Evolutionary conservation across 192 early-diverging fungal species (phyloP), one percentile per base, ranked within the genome.

Genomic region (Lobosporangium transversale): DNA sequence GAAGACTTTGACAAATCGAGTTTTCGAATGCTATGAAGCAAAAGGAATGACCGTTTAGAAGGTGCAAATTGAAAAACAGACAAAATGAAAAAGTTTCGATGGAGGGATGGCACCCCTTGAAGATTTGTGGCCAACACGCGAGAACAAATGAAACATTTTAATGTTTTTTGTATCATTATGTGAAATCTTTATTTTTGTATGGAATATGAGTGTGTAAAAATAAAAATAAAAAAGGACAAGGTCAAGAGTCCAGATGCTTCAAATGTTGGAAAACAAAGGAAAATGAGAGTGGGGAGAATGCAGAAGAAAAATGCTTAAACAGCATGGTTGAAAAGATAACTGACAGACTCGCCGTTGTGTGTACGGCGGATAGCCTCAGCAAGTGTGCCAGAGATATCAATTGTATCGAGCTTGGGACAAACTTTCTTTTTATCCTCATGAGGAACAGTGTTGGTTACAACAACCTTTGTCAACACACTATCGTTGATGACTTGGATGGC

Each of bases 311-410:
- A 32, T 30, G 10, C 37, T 76, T 76, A 76, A 29, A 76, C 73
- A 32, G 80, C 75, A 33, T 82, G 60, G 53, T 70, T 73, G 74
- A 96, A 97, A 40, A 99, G 84, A 79, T 89, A 92, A 17, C 88
- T 89, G 45, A 99, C 91, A 53, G 89, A 91, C 81, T 99, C 97
- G 47, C 97, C 97, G 76, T 97, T 94, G 83, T 97, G 96, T 27
- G 93, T 96, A 54, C 97, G 89, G 24, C 97, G 86, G 61, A 97
- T 96, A 30, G 96, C 97, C 79, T 94, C 92, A 31, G 90, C 90
- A 40, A 94, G 69, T 9, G 90, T 90, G n/a, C 88, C 83, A 17
- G 92, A 90, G 44, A 94, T 89, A 80, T 94, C 91, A 53, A 94
- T 94, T 44, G 89, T 91, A 53, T 92, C 91, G 48, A 94, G 69